Base-by-base conservation (phyloP, 2,329 filamentous ascomycete species). In the Aureobasidium musti region DNA sequence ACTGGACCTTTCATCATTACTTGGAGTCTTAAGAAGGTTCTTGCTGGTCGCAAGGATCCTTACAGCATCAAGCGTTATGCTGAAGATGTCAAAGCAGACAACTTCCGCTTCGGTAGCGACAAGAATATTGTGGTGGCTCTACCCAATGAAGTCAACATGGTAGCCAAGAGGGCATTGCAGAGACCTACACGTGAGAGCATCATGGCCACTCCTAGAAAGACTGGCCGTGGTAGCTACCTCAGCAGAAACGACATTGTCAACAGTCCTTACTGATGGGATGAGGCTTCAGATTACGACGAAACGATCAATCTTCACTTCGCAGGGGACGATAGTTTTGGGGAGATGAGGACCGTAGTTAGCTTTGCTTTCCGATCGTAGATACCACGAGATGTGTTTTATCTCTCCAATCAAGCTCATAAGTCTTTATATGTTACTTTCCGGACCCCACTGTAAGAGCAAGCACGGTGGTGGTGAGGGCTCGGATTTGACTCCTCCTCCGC, bases 91-190 rank as follows among this genome's bases (percentile, higher is more conserved):
- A 97, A 96, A 83, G 95, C 95, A 4, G 95, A 99, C 77, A 96
- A 99, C 77, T 99, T 99, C 87, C 92, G 95, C 74, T 99, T 92
- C 74, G 94, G 94, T 54, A 93, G 89, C 5, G 95, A 99, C 78
- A 96, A 97, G 86, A 97, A 97, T 74, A 92, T 99, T 73, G 97
- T 99, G 74, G 94, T 99, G 41, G 95, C 95, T 0, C 82, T 99
- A 70, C 93, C 95, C 2, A 97, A 99, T 75, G 93, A 98, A 77
- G 95, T 99, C 71, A 96, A 97, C 78, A 98, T 98, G 93, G 91
- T 99, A 14, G 90, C 89, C 53, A 93, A 94, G 78, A 86, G 89
- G 72, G 89, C 87, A 67, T 85, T 99, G 74, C 91, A 91, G 82
- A 89, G 89, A 74, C 92, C 94, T 1, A 98, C 95, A 0, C 83